Evolutionary conservation across 2,329 filamentous ascomycete genomes (phyloP), one percentile per base, ranked within the genome.

Genomic region (Diaporthe batatas): DNA sequence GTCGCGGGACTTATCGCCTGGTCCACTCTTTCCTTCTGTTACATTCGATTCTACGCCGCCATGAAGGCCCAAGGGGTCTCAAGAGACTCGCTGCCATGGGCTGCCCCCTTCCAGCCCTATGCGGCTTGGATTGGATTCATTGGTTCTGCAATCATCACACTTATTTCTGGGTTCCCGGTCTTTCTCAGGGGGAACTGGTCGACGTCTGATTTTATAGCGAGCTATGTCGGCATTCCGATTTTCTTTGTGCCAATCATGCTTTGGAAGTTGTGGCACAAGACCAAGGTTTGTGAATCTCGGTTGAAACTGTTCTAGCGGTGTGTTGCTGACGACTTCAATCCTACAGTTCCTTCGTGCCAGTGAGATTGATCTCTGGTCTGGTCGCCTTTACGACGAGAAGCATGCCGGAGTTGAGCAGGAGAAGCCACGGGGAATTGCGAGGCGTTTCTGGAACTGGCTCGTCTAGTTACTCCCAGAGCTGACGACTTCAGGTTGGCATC

Each of bases 341-440:
- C 18, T 10, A 32, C 21, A 73, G 73, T 74, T 73, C 7, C 23
- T 74, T 12, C 58, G 53, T 16, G 73, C 73, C 18, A 68, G 25
- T 25, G 83, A 91, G 25, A 84, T 91, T 25, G 90, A 92, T 75
- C 83, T 89, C 5, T 76, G 86, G 70, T 89, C 88, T 1, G 90
- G 90, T 47, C 70, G 73, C 18, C 53, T 74, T 18, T 74, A 74
- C 42, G 67, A 59, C 16, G 47, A 71, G 25, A 68, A 39, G 6
- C 53, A 70, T n/a, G 36, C 32, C 2, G 70, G 64, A 11, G n/a
- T 49, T 18, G 70, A 25, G 47, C 32, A 72, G 25, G 58, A 73
- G 21, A 51, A 68, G 47, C 71, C 51, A 29, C 58, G 39, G 39
- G 65, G 55, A 44, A 39, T 70, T 34, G 55, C 59, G 53, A 72